Evolutionary conservation across 148 eudicot genomes (phyloP), one percentile per base, ranked within the genome.

Genomic region (Spergularia marina): DNA sequence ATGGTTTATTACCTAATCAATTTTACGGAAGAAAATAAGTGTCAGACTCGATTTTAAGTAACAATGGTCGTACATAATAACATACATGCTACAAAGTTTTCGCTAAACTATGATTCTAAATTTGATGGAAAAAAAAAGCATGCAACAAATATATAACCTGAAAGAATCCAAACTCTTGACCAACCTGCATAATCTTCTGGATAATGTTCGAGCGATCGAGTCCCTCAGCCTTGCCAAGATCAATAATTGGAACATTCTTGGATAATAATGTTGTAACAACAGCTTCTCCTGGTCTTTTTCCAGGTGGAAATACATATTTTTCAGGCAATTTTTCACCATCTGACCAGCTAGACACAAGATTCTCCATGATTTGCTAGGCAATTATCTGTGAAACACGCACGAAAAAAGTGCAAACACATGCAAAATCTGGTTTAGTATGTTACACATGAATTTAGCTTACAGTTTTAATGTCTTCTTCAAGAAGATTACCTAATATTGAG

Each of bases 101-200:
- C 36, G 2, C 36, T 30, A 30, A 30, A 0, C 3, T 30, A 30
- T 30, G 36, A 30, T 30, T 30, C 36, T 30, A 30, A 30, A n/a
- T n/a, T n/a, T n/a, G 36, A 30, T 23, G 25, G 1, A 23, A 23
- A 23, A 30, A 30, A 30, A 30, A 30, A 30, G 36, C 36, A 51
- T 53, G 47, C 2, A 40, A 40, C 9, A 34, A 30, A 59, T 10
- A 59, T 10, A 10, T 36, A 60, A 79, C 86, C 83, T 84, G 86
- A 68, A 84, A 84, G 63, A 78, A 81, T 21, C 86, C 86, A 21
- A 67, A 84, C 2, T 84, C 74, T 54, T 78, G 75, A 55, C 82
- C 53, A 71, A 84, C 86, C 58, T 76, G 21, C 64, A 84, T 39
- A 40, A 84, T 78, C 58, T 84, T 65, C 58, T 52, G 75, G 60